Conservation (phyloP, 2,329 filamentous ascomycete species). For the Colletotrichum sp. region DNA sequence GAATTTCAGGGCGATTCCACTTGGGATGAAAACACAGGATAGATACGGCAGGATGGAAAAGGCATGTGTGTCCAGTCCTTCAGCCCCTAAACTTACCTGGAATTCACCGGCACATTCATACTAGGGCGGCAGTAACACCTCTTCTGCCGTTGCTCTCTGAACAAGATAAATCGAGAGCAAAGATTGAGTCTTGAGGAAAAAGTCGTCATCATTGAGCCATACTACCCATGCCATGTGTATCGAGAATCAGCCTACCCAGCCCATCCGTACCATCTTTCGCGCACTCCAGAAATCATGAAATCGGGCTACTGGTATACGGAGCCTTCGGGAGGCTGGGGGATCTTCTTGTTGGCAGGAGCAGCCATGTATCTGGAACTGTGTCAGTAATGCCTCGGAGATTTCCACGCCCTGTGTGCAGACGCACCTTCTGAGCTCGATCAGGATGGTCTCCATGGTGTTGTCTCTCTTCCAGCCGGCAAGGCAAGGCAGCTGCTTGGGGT, state of each 20-base stretch:
- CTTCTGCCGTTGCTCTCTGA: background rate
- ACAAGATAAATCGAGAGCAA: background rate
- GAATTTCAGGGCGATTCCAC: background rate
- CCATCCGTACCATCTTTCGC: background rate
- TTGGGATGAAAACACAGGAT: background rate
- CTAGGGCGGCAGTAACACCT: background rate
- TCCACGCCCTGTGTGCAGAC: conserved; percentile 22
- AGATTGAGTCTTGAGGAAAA: background rate
- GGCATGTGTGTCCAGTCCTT: background rate
- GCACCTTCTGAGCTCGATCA: conserved; percentile 84
- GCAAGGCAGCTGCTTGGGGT: conserved; percentile 82
- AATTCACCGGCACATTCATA: background rate
- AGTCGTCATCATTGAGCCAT: conserved; percentile 19
- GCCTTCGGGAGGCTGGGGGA: conserved; percentile 91
- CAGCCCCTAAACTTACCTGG: background rate
- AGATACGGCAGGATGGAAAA: background rate
- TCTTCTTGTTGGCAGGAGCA: conserved; percentile 88
- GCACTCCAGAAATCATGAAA: conserved; percentile 9
- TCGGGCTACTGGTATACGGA: conserved; percentile 47
- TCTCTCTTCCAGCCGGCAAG: conserved; percentile 90
- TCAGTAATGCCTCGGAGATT: conserved; percentile 1
- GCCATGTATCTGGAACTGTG: conserved; percentile 82
- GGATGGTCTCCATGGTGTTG: conserved; percentile 92
- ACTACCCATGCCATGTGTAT: conserved; percentile 12
- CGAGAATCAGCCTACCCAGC: background rate